Conservation (phyloP, 352 stramenopile species). For the Phytophthora nicotianae region DNA sequence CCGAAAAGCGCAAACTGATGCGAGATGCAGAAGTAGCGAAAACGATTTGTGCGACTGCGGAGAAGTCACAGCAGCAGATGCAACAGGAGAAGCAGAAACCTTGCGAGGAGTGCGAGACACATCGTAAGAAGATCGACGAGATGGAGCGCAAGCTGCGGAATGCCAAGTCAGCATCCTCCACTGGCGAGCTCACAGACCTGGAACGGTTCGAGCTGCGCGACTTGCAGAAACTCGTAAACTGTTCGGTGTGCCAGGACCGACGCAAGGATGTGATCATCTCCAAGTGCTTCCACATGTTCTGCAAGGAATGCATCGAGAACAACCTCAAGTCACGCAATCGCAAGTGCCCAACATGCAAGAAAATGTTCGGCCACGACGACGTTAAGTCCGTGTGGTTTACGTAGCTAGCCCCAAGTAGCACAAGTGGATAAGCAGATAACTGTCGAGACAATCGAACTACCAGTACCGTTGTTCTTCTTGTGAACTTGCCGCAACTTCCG, state of each 20-base stretch:
- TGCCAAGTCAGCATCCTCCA: slow-evolving; percentile 36
- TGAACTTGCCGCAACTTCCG: slow-evolving; percentile 15
- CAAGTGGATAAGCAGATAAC: slow-evolving; percentile 14
- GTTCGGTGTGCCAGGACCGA: slow-evolving; percentile 83
- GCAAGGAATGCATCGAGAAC: slow-evolving; percentile 86
- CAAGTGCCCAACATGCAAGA: slow-evolving; percentile 91
- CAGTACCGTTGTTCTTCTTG: not conserved
- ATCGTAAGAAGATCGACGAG: slow-evolving; percentile 59
- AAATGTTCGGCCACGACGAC: slow-evolving; percentile 91
- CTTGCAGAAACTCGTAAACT: slow-evolving; percentile 85
- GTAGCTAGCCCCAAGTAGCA: slow-evolving; percentile 33
- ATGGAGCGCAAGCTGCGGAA: slow-evolving; percentile 50
- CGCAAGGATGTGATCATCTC: slow-evolving; percentile 89
- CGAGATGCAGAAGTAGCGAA: slow-evolving; percentile 69
- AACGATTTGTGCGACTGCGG: slow-evolving; percentile 60
- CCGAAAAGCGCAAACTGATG: slow-evolving; percentile 61
- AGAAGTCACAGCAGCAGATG: slow-evolving; percentile 55
- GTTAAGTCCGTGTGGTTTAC: slow-evolving; percentile 88
- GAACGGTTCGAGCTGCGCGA: slow-evolving; percentile 84
- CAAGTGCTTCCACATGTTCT: slow-evolving; percentile 92
- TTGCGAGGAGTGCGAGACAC: slow-evolving; percentile 63
- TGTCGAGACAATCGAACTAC: slow-evolving; percentile 14
- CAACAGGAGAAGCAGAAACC: slow-evolving; percentile 58
- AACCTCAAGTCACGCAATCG: slow-evolving; percentile 90
- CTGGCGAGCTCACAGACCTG: slow-evolving; percentile 62